A percentile compares a stretch with the other conserved stretches of the same genome.
Conservation (phyloP, 2,329 filamentous ascomycete species). For the Hymenotorrendiella dingleyae region DNA sequence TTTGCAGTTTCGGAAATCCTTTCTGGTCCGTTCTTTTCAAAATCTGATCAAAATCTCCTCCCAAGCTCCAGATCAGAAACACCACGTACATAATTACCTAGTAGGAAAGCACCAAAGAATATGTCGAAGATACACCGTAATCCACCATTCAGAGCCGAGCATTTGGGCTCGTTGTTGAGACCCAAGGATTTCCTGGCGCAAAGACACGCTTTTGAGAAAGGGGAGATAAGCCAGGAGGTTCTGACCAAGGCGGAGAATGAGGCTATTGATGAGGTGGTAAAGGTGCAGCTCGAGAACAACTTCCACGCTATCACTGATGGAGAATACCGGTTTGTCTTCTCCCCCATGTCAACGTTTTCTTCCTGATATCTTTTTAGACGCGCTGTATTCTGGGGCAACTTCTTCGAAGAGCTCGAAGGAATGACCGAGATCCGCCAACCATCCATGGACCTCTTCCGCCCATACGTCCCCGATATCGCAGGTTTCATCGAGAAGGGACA, state of each 20-base stretch:
- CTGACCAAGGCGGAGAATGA: slow-evolving; percentile 45
- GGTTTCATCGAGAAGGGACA: slow-evolving; percentile 40
- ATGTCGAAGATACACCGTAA: slow-evolving; percentile 16
- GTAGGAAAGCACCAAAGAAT: background rate
- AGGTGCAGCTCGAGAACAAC: slow-evolving; percentile 51
- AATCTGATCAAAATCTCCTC: no score
- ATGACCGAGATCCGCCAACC: slow-evolving; percentile 25
- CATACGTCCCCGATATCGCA: slow-evolving; percentile 36
- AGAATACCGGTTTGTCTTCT: slow-evolving; percentile 38
- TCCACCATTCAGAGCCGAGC: slow-evolving; percentile 52
- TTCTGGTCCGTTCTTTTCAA: no score
- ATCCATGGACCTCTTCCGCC: slow-evolving; percentile 35
- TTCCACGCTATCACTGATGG: slow-evolving; percentile 54
- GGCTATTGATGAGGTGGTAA: slow-evolving; percentile 52
- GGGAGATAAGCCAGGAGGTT: slow-evolving; percentile 39
- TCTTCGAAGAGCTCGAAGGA: slow-evolving; percentile 24
- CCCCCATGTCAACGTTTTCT: background rate
- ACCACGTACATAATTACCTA: background rate
- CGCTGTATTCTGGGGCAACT: slow-evolving; percentile 27
- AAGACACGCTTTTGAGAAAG: slow-evolving; percentile 48
- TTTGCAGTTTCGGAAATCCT: background rate
- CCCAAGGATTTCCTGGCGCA: slow-evolving; percentile 51
- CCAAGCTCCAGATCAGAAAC: no score
- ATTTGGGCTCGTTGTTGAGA: slow-evolving; percentile 58
- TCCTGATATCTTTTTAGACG: slow-evolving; percentile 9